Percentiles rank a stretch among this genome's conserved stretches.
Evolutionary conservation across 2,329 filamentous ascomycete genomes (phyloP).

Genomic region (Aspergillus udagawae): DNA sequence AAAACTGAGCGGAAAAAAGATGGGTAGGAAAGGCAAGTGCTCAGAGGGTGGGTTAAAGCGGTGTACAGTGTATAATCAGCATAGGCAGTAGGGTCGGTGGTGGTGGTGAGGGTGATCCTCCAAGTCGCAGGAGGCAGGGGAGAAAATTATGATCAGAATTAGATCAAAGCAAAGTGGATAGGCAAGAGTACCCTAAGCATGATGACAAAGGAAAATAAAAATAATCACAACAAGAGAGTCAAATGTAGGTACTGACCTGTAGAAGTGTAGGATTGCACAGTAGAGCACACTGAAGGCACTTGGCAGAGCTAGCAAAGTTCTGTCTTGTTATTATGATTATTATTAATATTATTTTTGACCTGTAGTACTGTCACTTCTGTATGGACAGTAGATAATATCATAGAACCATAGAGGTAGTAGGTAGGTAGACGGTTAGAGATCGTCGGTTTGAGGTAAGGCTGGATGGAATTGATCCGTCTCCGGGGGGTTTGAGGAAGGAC

Average conservation of each 20-base stretch:
- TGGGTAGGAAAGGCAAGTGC: background rate
- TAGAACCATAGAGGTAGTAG: background rate
- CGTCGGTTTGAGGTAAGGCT: constrained; percentile 17
- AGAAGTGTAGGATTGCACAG: background rate
- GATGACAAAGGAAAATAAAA: background rate
- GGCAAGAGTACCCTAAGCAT: background rate
- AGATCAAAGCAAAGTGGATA: background rate
- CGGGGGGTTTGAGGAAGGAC: constrained; percentile 13
- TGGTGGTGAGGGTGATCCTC: background rate
- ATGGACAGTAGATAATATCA: background rate
- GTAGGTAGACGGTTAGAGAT: constrained; percentile 4
- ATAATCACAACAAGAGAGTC: too few relatives aligned
- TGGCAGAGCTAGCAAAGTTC: background rate
- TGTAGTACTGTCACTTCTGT: background rate
- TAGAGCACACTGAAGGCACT: background rate
- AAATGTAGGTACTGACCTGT: background rate
- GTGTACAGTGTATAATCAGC: constrained; percentile 13
- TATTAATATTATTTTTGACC: background rate
- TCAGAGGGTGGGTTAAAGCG: constrained; percentile 15
- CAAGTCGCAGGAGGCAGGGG: background rate
- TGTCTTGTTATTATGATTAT: background rate
- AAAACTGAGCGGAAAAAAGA: constrained; percentile 7
- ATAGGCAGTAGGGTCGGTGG: background rate
- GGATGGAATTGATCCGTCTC: constrained; percentile 22
- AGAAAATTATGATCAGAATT: background rate